Evolutionary conservation across 2,329 filamentous ascomycete genomes (phyloP).

Genomic region (Chalaropsis thielavioides): DNA sequence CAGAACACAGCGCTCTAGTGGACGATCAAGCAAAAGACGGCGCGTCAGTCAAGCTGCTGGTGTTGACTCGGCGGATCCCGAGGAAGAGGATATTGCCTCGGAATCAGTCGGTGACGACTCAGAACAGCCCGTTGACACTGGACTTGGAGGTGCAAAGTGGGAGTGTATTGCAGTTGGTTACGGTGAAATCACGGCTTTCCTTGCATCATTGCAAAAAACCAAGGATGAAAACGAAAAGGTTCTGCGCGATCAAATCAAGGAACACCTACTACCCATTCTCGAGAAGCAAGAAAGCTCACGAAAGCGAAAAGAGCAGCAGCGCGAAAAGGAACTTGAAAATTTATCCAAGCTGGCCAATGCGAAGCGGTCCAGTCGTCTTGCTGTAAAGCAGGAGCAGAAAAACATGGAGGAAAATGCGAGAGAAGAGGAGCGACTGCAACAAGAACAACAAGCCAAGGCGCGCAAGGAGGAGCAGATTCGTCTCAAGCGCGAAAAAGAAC

Average conservation of each 20-base stretch:
- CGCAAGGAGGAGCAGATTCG: conserved; percentile 48
- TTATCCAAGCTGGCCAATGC: conserved; percentile 82
- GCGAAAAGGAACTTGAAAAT: conserved; percentile 66
- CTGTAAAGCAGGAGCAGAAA: conserved; percentile 30
- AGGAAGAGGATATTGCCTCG: conserved; percentile 20
- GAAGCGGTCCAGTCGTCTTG: conserved; percentile 83
- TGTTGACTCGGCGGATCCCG: conserved; percentile 23
- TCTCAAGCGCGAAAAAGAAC: conserved; percentile 50
- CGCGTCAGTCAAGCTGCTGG: conserved; percentile 11
- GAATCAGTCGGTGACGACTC: conserved; percentile 18
- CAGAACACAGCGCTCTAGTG: conserved; percentile 32
- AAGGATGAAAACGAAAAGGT: conserved; percentile 76
- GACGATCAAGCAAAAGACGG: conserved; percentile 57
- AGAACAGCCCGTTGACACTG: conserved; percentile 35
- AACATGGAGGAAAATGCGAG: conserved; percentile 12
- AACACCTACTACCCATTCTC: conserved; percentile 71
- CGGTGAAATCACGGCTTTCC: conserved; percentile 57
- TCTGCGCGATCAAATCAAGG: conserved; percentile 54
- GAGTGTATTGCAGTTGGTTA: conserved; percentile 78
- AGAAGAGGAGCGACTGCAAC: conserved; percentile 17
- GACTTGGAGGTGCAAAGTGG: conserved; percentile 68
- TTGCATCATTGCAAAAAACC: conserved; percentile 57
- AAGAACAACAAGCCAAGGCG: conserved; percentile 48
- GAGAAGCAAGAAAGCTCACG: conserved; percentile 63
- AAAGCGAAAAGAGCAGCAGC: conserved; percentile 51